Conservation (phyloP, 768 basidiomycete genomes). For the Hygrophorus russula region DNA sequence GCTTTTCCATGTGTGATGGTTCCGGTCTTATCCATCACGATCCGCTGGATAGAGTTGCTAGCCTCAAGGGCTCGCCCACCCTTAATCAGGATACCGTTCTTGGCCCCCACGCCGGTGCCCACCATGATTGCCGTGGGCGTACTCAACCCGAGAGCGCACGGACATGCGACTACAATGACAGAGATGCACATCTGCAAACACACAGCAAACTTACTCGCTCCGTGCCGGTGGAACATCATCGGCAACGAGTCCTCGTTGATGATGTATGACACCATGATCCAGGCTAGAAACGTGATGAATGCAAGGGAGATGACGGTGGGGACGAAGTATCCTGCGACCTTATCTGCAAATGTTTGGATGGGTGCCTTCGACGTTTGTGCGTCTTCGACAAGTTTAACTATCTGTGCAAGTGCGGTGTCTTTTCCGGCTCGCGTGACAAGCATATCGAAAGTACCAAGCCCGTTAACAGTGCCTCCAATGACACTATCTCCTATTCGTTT, state of each 20-base stretch:
- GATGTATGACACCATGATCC: conserved; percentile 66
- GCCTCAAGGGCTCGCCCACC: conserved; percentile 92
- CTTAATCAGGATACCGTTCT: conserved; percentile 97
- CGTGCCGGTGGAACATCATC: conserved; percentile 73
- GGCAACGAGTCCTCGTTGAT: conserved; percentile 55
- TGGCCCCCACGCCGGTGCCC: conserved; percentile 92
- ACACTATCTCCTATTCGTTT: conserved; percentile 80
- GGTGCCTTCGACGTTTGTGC: conserved; percentile 98
- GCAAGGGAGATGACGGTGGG: conserved; percentile 83
- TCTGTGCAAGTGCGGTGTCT: conserved; percentile 93
- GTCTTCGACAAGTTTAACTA: conserved; percentile 93
- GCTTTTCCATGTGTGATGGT: conserved; percentile 96
- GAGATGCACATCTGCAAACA: conserved; percentile 97
- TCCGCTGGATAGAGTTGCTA: conserved; percentile 66
- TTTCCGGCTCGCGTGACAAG: conserved; percentile 89
- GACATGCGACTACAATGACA: conserved; percentile 96
- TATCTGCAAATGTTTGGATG: conserved; percentile 94
- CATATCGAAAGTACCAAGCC: conserved; percentile 96
- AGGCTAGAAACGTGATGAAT: conserved; percentile 66
- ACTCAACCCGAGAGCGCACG: conserved; percentile 90
- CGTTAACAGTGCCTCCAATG: conserved; percentile 96
- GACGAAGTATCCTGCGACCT: conserved; percentile 90
- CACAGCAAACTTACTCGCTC: conserved; percentile 76
- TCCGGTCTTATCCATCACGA: conserved; percentile 95
- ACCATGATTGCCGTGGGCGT: conserved; percentile 99